Base-by-base conservation (phyloP, 345 rosid species). In the Zanthoxylum bungeanum region DNA sequence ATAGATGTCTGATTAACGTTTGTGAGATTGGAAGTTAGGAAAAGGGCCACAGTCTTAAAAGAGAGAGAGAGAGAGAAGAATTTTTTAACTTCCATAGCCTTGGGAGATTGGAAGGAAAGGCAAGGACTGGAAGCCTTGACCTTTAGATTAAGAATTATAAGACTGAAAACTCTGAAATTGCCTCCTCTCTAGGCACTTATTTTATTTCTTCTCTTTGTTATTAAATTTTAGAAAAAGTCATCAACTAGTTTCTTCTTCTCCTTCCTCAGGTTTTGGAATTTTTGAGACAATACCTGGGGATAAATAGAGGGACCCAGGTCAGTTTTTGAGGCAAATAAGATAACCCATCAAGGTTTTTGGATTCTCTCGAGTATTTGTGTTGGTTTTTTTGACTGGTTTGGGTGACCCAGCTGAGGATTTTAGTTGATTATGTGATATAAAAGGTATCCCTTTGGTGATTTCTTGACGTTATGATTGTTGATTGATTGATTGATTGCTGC, bases 61-160 rank as follows among this genome's bases (percentile, higher is more conserved):
- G n/a, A n/a, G 46, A 61, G 77, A 71, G 60, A 68, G 55, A 57
- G 55, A 37, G 65, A 59, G n/a, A n/a, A 69, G 73, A 79, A 77
- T 73, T 51, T 70, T 83, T 77, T 85, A 73, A 77, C 73, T 65
- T 77, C 74, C 78, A 59, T 31, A 64, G 89, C 73, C 83, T 60
- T 56, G 71, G 78, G 80, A 74, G 73, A 82, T 73, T 78, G 80
- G 81, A 68, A 73, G 78, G 80, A 70, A 77, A 69, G 82, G 84
- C 81, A 74, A 79, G 82, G 78, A 59, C 78, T 77, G 89, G 91
- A 77, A 72, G 77, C 88, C 72, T 85, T 91, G 98, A 92, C 92
- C 96, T 77, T n/a, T 62, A 78, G 84, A 81, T 76, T 78, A 74
- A 55, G 64, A n/a, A 64, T 78, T 74, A 51, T 59, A n/a, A 60